phyloP scores from a whole-genome alignment of 306 rosid species.

The Vachellia pachyceras region DNA sequence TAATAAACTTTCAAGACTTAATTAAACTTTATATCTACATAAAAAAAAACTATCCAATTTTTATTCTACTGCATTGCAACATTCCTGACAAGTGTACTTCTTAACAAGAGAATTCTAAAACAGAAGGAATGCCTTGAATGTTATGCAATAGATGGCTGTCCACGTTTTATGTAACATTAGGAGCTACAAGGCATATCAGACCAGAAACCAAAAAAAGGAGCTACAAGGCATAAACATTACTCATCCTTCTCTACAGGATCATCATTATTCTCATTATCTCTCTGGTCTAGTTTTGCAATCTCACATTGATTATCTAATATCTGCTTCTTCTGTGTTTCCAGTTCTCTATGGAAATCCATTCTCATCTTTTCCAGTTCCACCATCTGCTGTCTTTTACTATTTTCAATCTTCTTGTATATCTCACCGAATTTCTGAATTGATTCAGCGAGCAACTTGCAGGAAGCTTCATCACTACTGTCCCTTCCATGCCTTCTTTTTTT shows the following conservation, averaged over 20 bases:
- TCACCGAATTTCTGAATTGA: conserved; percentile 72
- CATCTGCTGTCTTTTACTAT: conserved; percentile 70
- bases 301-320: conserved; percentile 74
- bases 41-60: conserved; percentile 19
- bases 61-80: conserved; percentile 39
- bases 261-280: conserved; percentile 57
- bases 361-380: conserved; percentile 85
- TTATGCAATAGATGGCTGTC: conserved; percentile 47
- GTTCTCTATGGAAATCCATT: conserved; percentile 71
- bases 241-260: conserved; percentile 56
- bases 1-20: no score
- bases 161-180: conserved; percentile 42
- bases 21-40: no score
- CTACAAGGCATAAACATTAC: conserved; percentile 39
- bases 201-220: neutral
- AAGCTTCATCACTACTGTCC: conserved; percentile 50
- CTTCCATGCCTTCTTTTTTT: conserved; percentile 65
- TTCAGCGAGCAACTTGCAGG: conserved; percentile 72
- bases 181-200: no score
- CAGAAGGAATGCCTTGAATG: conserved; percentile 37
- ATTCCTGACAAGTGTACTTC: conserved; percentile 42
- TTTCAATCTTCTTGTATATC: conserved; percentile 77
- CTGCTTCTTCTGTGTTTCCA: conserved; percentile 73
- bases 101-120: conserved; percentile 31
- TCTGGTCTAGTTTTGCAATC: conserved; percentile 62